Conservation (phyloP, 2,329 filamentous ascomycete species). For the Chaetomiaceae sp. region DNA sequence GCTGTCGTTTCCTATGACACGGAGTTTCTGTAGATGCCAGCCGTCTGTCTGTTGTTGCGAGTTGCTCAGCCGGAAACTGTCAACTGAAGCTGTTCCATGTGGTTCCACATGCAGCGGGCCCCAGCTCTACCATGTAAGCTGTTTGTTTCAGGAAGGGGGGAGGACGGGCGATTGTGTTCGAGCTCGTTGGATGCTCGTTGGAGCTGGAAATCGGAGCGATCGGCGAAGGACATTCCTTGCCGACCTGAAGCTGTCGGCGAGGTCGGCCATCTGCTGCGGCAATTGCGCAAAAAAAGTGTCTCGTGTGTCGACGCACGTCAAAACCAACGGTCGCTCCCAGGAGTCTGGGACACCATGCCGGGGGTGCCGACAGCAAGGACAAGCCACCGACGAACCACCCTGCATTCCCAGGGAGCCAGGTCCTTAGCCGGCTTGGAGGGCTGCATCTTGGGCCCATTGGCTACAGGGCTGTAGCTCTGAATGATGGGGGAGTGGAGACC, state of each 20-base stretch:
- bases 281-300: too few relatives aligned
- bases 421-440: slow-evolving; percentile 1
- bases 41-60: not conserved
- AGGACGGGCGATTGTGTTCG: too few relatives aligned
- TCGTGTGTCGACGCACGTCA: too few relatives aligned
- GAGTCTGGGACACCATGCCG: slow-evolving; percentile 10
- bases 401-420: too few relatives aligned
- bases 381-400: slow-evolving; percentile 5
- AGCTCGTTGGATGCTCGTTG: too few relatives aligned
- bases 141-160: not conserved
- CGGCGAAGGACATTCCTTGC: not conserved
- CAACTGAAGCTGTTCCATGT: too few relatives aligned
- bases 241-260: not conserved
- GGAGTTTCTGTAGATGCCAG: not conserved
- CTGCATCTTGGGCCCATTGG: slow-evolving; percentile 8
- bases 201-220: slow-evolving; percentile 1
- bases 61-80: not conserved
- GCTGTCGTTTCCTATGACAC: not conserved
- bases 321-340: slow-evolving; percentile 9
- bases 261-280: too few relatives aligned
- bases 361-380: slow-evolving; percentile 12
- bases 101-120: too few relatives aligned
- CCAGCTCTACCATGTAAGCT: too few relatives aligned
- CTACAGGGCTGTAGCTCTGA: not conserved
- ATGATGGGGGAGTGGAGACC: not conserved